Conservation (phyloP, 2,329 filamentous ascomycete species). For the Harringtonia aguacate region DNA sequence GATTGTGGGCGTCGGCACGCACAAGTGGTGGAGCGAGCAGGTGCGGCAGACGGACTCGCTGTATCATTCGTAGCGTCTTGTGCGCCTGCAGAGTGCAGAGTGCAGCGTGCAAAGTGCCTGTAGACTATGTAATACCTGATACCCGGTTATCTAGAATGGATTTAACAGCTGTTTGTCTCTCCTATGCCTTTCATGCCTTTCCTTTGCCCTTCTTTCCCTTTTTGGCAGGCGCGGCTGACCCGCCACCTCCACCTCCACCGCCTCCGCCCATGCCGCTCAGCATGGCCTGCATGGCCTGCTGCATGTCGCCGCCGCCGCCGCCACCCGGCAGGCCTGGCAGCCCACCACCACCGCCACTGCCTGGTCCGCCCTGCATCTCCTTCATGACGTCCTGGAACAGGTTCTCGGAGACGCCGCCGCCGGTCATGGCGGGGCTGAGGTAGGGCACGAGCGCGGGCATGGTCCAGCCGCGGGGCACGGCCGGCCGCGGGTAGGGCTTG, state of each 20-base stretch:
- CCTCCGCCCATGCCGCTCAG: slow-evolving; percentile 15
- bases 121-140: too few species aligned
- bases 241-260: slow-evolving; percentile 16
- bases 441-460: slow-evolving; percentile 75
- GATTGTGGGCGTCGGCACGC: slow-evolving; percentile 33
- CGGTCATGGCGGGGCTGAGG: slow-evolving; percentile 80
- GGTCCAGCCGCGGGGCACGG: slow-evolving; percentile 83
- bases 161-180: neutral
- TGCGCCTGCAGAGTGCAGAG: too few species aligned
- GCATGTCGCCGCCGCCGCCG: slow-evolving; percentile 17
- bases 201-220: slow-evolving; percentile 19
- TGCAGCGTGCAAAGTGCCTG: too few species aligned
- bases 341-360: slow-evolving; percentile 26
- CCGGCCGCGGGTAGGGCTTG: slow-evolving; percentile 60
- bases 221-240: slow-evolving; percentile 13
- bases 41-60: slow-evolving; percentile 19
- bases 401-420: slow-evolving; percentile 89
- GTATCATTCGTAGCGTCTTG: slow-evolving; percentile 1
- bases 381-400: slow-evolving; percentile 95
- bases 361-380: slow-evolving; percentile 56
- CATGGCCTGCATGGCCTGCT: slow-evolving; percentile 6
- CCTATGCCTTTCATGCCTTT: slow-evolving; percentile 10
- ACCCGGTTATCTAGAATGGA: neutral
- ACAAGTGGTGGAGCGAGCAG: slow-evolving; percentile 43
- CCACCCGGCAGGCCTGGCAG: slow-evolving; percentile 12